Evolutionary conservation across 2,329 filamentous ascomycete genomes (phyloP).

Genomic region (Aspergillus oerlinghausenensis): DNA sequence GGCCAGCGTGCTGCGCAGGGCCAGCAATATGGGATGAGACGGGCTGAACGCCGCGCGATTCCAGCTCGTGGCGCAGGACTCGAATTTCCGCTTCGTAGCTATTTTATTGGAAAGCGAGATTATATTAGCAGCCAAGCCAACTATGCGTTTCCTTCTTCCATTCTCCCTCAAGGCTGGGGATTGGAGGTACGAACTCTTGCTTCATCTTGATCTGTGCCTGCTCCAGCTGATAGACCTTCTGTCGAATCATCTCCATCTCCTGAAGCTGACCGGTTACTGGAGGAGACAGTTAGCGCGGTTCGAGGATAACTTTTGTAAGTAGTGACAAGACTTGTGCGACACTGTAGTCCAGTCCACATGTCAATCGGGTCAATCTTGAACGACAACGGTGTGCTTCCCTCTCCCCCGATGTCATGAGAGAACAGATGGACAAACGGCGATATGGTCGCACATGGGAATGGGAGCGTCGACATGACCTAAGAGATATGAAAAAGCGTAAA

Average conservation of each 20-base stretch:
- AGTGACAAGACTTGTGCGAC: not conserved
- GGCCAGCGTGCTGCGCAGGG: constrained; percentile 70
- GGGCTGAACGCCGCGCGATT: constrained; percentile 60
- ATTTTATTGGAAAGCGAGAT: constrained; percentile 3
- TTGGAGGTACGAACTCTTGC: constrained; percentile 65
- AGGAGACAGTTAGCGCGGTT: constrained; percentile 12
- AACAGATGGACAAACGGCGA: not conserved
- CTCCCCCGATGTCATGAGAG: not conserved
- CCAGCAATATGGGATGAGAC: constrained; percentile 67
- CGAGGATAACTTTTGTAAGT: not conserved
- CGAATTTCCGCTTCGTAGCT: constrained; percentile 93
- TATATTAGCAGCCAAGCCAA: constrained; percentile 13
- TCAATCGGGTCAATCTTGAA: not conserved
- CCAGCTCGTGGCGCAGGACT: constrained; percentile 82
- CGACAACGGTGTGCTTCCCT: not conserved
- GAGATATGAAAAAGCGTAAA: constrained; percentile 4
- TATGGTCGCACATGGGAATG: not conserved
- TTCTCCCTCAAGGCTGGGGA: not conserved
- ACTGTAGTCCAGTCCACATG: not conserved
- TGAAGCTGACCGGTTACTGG: constrained; percentile 84
- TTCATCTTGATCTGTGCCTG: constrained; percentile 85
- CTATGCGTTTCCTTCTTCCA: not conserved
- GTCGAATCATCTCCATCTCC: constrained; percentile 89
- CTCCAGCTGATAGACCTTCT: constrained; percentile 91
- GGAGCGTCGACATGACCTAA: not conserved